Percentiles rank a stretch among this genome's conserved stretches.
These are phyloP conservation scores for Lineolata rhizophorae DNA, from an alignment of 495 filamentous ascomycete species.

Conservation along the genomic window DNA sequence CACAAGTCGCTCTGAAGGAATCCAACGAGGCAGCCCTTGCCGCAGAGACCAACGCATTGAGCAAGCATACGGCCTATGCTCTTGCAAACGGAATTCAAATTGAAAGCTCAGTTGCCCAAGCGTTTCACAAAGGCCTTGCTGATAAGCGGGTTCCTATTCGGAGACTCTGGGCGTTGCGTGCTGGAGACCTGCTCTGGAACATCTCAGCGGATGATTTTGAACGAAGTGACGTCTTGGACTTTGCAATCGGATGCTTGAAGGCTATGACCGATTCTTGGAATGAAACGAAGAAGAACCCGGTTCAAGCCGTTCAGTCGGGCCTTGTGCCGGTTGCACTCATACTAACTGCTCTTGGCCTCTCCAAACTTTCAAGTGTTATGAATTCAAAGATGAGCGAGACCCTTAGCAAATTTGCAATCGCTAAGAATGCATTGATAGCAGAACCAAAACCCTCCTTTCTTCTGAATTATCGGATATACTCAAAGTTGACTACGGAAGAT, in stretches of 20 bases:
- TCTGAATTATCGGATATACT: constrained; percentile 61
- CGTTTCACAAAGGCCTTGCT: constrained; percentile 55
- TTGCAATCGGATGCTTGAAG: constrained; percentile 35
- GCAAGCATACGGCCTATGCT: constrained; percentile 33
- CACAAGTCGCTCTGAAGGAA: constrained; percentile 48
- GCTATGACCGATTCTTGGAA: constrained; percentile 52
- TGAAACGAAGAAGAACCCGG: constrained; percentile 55
- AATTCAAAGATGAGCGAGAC: constrained; percentile 22
- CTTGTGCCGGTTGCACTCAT: constrained; percentile 53
- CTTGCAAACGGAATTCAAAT: constrained; percentile 33
- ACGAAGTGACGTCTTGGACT: constrained; percentile 18
- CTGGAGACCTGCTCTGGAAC: constrained; percentile 50
- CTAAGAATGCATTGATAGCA: constrained; percentile 36
- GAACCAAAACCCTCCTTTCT: constrained; percentile 67
- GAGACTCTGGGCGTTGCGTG: constrained; percentile 56
- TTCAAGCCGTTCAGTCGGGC: constrained; percentile 54
- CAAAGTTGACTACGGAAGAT: constrained; percentile 46
- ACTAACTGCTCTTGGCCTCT: constrained; percentile 34
- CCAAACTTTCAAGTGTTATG: constrained; percentile 22
- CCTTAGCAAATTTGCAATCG: constrained; percentile 35
- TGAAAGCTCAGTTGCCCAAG: constrained; percentile 39
- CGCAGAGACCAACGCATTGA: constrained; percentile 49
- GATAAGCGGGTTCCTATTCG: constrained; percentile 67
- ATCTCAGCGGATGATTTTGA: constrained; percentile 21
- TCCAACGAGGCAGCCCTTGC: constrained; percentile 62